phyloP scores from a whole-genome alignment of 306 rosid genomes.

The Sicyos baderoa region DNA sequence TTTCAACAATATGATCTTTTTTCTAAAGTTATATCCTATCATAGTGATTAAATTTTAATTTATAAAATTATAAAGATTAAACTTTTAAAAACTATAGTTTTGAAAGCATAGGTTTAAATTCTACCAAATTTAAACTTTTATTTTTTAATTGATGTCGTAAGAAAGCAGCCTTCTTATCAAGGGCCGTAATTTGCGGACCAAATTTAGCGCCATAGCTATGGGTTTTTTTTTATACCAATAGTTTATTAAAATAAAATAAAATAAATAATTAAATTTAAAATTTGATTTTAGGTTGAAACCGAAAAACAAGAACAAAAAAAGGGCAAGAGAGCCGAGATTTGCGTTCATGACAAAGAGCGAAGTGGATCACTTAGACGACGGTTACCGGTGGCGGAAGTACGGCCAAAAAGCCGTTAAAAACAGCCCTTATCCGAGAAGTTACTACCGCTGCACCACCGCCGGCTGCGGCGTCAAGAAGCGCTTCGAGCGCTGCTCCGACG shows the following conservation, averaged over 20 bases:
- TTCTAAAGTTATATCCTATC: too few species aligned
- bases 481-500: slow-evolving; percentile 47
- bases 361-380: slow-evolving; percentile 52
- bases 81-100: too few species aligned
- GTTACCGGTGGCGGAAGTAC: slow-evolving; percentile 62
- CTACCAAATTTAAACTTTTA: too few species aligned
- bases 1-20: too few species aligned
- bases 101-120: too few species aligned
- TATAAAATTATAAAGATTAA: too few species aligned
- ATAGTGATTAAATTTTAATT: too few species aligned
- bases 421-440: slow-evolving; percentile 67
- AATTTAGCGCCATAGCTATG: background rate
- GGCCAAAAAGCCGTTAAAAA: slow-evolving; percentile 70
- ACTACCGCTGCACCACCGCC: slow-evolving; percentile 52
- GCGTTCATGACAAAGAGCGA: slow-evolving; percentile 57
- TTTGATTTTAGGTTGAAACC: slow-evolving; percentile 28
- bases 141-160: background rate
- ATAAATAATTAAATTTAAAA: background rate
- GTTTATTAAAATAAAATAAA: too few species aligned
- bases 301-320: slow-evolving; percentile 42
- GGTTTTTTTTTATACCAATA: background rate
- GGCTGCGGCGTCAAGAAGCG: slow-evolving; percentile 58
- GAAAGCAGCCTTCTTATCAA: background rate
- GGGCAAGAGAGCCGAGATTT: slow-evolving; percentile 34
- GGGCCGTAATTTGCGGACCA: background rate